Conservation (phyloP, 2,329 filamentous ascomycete genomes). For the Helminthosporium solani region DNA sequence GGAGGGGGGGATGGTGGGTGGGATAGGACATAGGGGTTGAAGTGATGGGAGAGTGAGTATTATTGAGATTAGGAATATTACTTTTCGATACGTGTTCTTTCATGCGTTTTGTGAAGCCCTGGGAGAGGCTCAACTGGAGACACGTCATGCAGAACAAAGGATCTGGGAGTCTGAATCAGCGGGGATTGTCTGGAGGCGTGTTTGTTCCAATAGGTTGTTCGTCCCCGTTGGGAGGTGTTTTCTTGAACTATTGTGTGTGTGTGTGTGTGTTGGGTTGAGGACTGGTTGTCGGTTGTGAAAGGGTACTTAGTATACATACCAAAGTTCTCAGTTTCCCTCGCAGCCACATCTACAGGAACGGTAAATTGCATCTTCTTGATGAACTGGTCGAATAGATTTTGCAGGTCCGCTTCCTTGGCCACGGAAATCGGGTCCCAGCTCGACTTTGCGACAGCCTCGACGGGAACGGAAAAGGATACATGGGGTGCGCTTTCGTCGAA, state of each 20-base stretch:
- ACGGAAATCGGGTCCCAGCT: slow-evolving; percentile 20
- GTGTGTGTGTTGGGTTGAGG: no score
- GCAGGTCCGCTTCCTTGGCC: slow-evolving; percentile 15
- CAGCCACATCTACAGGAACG: slow-evolving; percentile 4
- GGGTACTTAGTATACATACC: no score
- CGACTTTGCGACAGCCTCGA: neutral
- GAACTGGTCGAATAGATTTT: slow-evolving; percentile 16
- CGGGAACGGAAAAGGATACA: slow-evolving; percentile 1
- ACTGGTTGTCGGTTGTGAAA: no score
- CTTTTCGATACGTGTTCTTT: slow-evolving; percentile 8
- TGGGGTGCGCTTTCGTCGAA: neutral
- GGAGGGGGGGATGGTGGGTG: neutral
- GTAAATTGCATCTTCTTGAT: slow-evolving; percentile 21
- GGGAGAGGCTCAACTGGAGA: slow-evolving; percentile 15
- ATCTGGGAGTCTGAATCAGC: slow-evolving; percentile 2
- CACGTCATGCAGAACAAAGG: slow-evolving; percentile 17
- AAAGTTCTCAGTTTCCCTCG: slow-evolving; percentile 2
- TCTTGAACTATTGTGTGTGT: no score
- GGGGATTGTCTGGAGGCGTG: neutral
- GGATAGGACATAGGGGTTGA: neutral
- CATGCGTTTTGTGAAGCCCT: slow-evolving; percentile 20
- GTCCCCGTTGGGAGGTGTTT: no score
- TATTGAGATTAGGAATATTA: neutral
- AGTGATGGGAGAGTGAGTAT: neutral
- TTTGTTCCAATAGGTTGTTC: no score